Base-by-base conservation (phyloP, 75 land plant genomes). In the Sequoiadendron giganteum region DNA sequence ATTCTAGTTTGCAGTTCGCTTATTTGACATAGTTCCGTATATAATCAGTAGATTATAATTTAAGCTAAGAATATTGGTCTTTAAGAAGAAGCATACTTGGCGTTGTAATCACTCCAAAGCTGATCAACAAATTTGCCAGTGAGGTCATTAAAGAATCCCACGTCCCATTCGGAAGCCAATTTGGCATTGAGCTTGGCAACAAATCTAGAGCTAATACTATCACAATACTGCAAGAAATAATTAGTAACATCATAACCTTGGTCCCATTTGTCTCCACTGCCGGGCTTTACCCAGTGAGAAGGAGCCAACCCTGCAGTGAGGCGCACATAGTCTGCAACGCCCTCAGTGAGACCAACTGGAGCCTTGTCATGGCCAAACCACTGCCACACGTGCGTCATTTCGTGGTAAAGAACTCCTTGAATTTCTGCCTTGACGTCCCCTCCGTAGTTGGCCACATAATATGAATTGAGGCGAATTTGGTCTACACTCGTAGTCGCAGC, bases 81-180 rank as follows among this genome's bases (percentile, higher is more conserved):
- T 16, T 55, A 55, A 55, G 58, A 0, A 2, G 39, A 3, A 36
- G 42, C 39, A 75, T 89, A 94, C 84, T 90, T 86, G 0, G 91
- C 90, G 88, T 95, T 95, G 86, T 95, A 94, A 1, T 93, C 94
- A 38, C 32, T 89, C 96, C 95, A 95, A 5, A 95, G 92, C 92
- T 94, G 88, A 86, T 93, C 93, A 21, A 91, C 95, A 9, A 76
- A 65, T 90, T 92, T 93, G 7, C 95, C 95, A 75, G 92, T 86
- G 86, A 95, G 77, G 55, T 92, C 92, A 42, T 86, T 86, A 58
- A 95, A 95, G 88, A 70, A 93, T 72, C 78, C 45, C 6, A 88
- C 86, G 87, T 85, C 90, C 86, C 94, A 95, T 1, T 91, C 93
- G 86, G 30, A 80, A 49, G 87, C 91, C 93, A 95, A 90, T 93